Conservation (phyloP, 2,329 filamentous ascomycete genomes). For the Penicillium sp. region DNA sequence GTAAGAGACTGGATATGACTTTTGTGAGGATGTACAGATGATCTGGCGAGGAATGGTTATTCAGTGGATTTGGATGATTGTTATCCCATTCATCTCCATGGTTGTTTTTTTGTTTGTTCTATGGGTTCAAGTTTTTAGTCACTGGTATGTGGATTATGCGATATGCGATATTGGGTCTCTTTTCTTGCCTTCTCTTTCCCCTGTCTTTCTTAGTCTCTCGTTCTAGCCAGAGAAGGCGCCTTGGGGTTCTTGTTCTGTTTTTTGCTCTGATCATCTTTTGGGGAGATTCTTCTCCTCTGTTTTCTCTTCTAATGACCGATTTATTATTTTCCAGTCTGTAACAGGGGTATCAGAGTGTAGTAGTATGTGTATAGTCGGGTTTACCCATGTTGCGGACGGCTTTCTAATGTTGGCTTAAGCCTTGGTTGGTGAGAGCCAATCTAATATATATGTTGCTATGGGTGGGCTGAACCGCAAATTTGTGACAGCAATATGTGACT, state of each 20-base stretch:
- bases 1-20: constrained; percentile 19
- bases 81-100: not conserved
- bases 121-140: constrained; percentile 15
- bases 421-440: not conserved
- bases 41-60: constrained; percentile 5
- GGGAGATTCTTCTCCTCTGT: not conserved
- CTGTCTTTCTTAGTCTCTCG: constrained; percentile 24
- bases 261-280: constrained; percentile 4
- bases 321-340: not conserved
- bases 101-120: constrained; percentile 6
- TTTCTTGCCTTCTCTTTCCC: constrained; percentile 6
- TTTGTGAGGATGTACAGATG: constrained; percentile 19
- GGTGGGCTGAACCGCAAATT: not conserved
- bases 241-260: constrained; percentile 17
- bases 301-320: constrained; percentile 6
- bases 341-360: not conserved
- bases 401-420: not conserved
- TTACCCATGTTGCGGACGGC: not conserved
- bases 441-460: not conserved
- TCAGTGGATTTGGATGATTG: not conserved
- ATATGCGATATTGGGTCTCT: constrained; percentile 20
- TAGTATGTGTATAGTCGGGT: not conserved
- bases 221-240: constrained; percentile 27
- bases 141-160: constrained; percentile 26
- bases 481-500: no score